A percentile compares a stretch with the other conserved stretches of the same genome.
phyloP scores from a whole-genome alignment of 176 grass and related monocot species.

The Cocos nucifera region DNA sequence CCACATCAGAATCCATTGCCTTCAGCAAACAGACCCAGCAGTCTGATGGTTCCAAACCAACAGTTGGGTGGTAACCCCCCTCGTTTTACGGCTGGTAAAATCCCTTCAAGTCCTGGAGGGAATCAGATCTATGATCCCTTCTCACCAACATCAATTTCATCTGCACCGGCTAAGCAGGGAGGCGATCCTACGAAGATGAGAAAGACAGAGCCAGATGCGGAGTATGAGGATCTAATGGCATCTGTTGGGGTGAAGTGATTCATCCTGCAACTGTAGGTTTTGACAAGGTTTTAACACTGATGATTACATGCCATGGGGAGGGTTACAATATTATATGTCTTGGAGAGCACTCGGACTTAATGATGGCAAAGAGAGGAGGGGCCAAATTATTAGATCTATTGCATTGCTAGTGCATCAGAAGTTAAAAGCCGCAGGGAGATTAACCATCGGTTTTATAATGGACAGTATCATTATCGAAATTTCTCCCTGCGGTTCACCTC shows the following conservation, averaged over 20 bases:
- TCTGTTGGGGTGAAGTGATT: constrained; percentile 57
- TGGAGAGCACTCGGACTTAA: too few relatives aligned
- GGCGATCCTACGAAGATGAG: constrained; percentile 10
- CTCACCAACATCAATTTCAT: constrained; percentile 22
- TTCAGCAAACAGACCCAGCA: constrained; percentile 11
- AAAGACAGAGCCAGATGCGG: constrained; percentile 41
- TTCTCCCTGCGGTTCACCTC: too few relatives aligned
- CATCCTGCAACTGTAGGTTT: neutral
- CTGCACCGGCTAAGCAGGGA: constrained; percentile 15
- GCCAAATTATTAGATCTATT: too few relatives aligned
- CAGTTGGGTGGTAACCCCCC: constrained; percentile 2
- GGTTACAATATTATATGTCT: too few relatives aligned
- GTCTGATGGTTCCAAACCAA: neutral
- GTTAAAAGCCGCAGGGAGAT: too few relatives aligned
- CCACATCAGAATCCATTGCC: constrained; percentile 23
- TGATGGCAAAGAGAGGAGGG: too few relatives aligned
- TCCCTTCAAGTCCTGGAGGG: constrained; percentile 10
- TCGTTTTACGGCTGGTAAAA: constrained; percentile 10
- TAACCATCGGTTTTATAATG: too few relatives aligned
- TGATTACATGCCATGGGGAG: too few relatives aligned
- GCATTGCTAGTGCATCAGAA: too few relatives aligned
- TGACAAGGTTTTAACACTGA: too few relatives aligned
- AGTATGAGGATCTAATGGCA: constrained; percentile 67
- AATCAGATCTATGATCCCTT: constrained; percentile 63
- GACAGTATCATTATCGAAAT: too few relatives aligned